A percentile compares a stretch with the other conserved stretches of the same genome.
Conservation (phyloP, 1,284 basidiomycete species). For the Trametes hirsuta region DNA sequence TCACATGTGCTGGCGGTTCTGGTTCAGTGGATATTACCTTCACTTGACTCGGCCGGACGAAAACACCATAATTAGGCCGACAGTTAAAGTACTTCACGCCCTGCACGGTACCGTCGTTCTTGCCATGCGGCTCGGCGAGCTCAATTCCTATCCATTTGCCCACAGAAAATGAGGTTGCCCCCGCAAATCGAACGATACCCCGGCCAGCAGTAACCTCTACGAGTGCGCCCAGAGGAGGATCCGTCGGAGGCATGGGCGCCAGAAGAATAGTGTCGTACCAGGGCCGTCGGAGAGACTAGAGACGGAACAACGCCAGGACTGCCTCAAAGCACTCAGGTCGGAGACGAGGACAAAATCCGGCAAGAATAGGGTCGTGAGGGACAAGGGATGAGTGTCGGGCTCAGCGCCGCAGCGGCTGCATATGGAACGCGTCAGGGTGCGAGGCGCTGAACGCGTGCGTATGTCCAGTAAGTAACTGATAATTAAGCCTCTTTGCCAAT, state of each 20-base stretch:
- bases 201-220: conserved; percentile 80
- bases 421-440: conserved; percentile 6
- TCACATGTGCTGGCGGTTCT: conserved; percentile 37
- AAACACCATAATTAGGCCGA: conserved; percentile 80
- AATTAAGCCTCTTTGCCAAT: too few species aligned
- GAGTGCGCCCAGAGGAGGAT: conserved; percentile 55
- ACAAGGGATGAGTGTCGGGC: not conserved
- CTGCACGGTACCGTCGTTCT: conserved; percentile 94
- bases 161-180: conserved; percentile 81
- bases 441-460: conserved; percentile 18
- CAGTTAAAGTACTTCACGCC: conserved; percentile 88
- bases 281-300: not conserved
- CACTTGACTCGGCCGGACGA: conserved; percentile 89
- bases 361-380: not conserved
- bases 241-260: conserved; percentile 30
- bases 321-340: not conserved
- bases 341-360: too few species aligned
- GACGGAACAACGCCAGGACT: not conserved
- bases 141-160: conserved; percentile 98
- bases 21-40: conserved; percentile 56
- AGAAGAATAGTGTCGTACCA: not conserved
- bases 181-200: conserved; percentile 88
- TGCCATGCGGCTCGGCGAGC: conserved; percentile 81
- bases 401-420: not conserved
- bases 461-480: conserved; percentile 5